Percentiles rank a stretch among this genome's conserved stretches.
Conservation (phyloP, 371 early-diverging fungal species). For the Lichtheimia corymbifera region DNA sequence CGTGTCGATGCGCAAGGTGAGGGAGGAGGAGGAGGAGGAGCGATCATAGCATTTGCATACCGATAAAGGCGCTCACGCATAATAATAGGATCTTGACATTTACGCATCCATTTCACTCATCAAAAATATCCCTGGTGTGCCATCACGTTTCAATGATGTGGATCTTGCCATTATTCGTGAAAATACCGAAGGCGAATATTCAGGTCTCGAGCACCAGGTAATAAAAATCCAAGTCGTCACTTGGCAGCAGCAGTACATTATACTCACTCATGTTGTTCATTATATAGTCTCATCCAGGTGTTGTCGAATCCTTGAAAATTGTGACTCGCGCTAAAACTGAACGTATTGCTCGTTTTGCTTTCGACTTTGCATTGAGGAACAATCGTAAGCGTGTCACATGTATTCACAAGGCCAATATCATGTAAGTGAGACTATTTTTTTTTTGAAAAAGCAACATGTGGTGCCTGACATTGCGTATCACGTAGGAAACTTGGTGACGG, state of each 20-base stretch:
- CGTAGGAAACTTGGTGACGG: slow-evolving; percentile 95
- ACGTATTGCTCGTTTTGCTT: slow-evolving; percentile 97
- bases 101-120: slow-evolving; percentile 90
- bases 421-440: slow-evolving; percentile 65
- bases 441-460: neutral
- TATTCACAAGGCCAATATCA: slow-evolving; percentile 99
- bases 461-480: neutral
- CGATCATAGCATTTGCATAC: neutral
- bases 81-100: slow-evolving; percentile 88
- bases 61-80: neutral
- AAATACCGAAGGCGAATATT: slow-evolving; percentile 99
- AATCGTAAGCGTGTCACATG: slow-evolving; percentile 96
- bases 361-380: slow-evolving; percentile 95
- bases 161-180: slow-evolving; percentile 98
- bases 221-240: neutral
- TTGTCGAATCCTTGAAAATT: slow-evolving; percentile 97
- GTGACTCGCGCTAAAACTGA: slow-evolving; percentile 93
- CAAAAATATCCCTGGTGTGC: slow-evolving; percentile 82
- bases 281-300: slow-evolving; percentile 85
- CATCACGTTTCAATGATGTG: slow-evolving; percentile 85
- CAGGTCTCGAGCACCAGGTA: slow-evolving; percentile 93
- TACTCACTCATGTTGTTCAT: neutral
- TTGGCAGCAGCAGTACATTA: neutral
- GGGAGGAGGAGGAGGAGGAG: too few relatives aligned
- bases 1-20: slow-evolving; percentile 81